Conservation (phyloP, 345 rosid species). For the Microcos paniculata region DNA sequence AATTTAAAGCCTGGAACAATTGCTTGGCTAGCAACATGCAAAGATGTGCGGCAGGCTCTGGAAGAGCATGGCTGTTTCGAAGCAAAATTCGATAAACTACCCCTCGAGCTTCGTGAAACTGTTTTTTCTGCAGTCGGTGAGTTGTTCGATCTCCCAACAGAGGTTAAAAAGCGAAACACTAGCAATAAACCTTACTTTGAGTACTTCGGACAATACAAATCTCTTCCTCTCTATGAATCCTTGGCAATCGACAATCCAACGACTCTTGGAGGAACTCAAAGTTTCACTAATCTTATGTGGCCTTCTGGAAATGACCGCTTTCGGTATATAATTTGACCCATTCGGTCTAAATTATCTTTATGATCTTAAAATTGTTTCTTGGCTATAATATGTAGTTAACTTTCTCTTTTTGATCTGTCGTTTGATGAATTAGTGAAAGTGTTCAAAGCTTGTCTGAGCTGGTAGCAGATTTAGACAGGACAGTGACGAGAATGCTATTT, state of each 20-base stretch:
- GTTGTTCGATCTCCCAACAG: conserved; percentile 45
- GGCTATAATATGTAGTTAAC: background rate
- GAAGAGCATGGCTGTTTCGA: conserved; percentile 57
- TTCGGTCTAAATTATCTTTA: background rate
- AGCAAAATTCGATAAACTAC: conserved; percentile 31
- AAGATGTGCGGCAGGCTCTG: conserved; percentile 40
- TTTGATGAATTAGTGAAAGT: conserved; percentile 23
- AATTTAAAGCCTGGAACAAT: conserved; percentile 42
- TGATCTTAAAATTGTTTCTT: background rate
- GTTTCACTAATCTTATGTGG: conserved; percentile 51
- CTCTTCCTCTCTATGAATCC: conserved; percentile 47
- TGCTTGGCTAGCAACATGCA: conserved; percentile 42
- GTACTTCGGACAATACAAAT: conserved; percentile 34
- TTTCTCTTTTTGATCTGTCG: background rate
- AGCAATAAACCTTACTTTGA: conserved; percentile 43
- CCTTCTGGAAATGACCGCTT: conserved; percentile 40
- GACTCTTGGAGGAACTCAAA: conserved; percentile 22
- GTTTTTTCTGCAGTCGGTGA: conserved; percentile 29
- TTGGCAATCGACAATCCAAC: conserved; percentile 49
- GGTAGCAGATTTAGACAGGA: conserved; percentile 40
- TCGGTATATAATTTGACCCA: background rate
- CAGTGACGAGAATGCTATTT: conserved; percentile 56
- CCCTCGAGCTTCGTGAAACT: conserved; percentile 23
- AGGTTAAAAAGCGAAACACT: conserved; percentile 36
- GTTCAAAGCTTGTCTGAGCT: conserved; percentile 40